phyloP scores from a whole-genome alignment of 345 rosid genomes.

The Erysimum cheiranthoides region DNA sequence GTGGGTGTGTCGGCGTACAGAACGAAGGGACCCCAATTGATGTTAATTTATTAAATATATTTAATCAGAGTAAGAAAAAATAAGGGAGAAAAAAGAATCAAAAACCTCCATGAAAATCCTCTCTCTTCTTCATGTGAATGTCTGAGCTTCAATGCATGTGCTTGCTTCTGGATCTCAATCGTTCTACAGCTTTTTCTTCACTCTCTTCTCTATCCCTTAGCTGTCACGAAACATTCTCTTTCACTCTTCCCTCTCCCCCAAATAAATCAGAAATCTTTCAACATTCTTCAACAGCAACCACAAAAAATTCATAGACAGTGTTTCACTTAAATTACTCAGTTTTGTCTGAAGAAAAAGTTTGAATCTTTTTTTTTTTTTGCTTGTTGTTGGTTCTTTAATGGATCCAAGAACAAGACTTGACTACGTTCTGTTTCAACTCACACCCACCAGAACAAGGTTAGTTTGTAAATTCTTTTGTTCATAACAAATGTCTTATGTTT shows the following conservation, averaged over 20 bases:
- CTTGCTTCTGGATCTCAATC: conserved; percentile 42
- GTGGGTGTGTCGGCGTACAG: conserved; percentile 48
- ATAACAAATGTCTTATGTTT: neutral
- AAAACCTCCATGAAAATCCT: neutral
- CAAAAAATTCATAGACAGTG: neutral
- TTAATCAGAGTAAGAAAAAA: neutral
- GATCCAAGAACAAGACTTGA: conserved; percentile 84
- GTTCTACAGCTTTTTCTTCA: conserved; percentile 27
- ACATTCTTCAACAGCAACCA: conserved; percentile 35
- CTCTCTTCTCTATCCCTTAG: conserved; percentile 37
- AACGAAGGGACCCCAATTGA: conserved; percentile 44
- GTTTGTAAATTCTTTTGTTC: neutral
- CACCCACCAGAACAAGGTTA: conserved; percentile 99
- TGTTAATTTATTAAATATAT: neutral
- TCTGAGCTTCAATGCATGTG: conserved; percentile 47
- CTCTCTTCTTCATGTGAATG: conserved; percentile 42
- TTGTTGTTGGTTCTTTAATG: conserved; percentile 51
- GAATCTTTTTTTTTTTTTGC: neutral
- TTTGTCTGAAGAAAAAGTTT: conserved; percentile 6
- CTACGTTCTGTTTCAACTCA: conserved; percentile 89
- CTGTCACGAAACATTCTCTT: conserved; percentile 49
- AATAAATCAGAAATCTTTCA: conserved; percentile 8
- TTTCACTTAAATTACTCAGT: conserved; percentile 28
- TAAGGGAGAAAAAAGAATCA: neutral
- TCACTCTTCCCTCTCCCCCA: conserved; percentile 25